Evolutionary conservation across 2,329 filamentous ascomycete genomes (phyloP), one percentile per base, ranked within the genome.

Genomic region (Cercospora beticola): DNA sequence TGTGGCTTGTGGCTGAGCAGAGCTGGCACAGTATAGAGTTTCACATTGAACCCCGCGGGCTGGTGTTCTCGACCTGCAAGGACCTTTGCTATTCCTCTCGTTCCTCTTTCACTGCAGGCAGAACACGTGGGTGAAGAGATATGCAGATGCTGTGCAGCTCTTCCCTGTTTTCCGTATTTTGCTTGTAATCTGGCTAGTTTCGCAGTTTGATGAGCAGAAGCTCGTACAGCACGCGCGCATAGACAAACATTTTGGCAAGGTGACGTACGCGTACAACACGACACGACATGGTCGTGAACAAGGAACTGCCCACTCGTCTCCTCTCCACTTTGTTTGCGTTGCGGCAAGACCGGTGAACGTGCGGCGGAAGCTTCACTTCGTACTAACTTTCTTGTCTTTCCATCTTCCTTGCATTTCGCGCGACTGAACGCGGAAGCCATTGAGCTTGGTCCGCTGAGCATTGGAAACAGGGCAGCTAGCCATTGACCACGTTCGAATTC

Each of bases 181-280:
- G 57, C 57, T 36, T 1, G n/a, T 28, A n/a, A 40, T 40, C 23
- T 23, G 58, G 36, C 58, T 26, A 40, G 58, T 40, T 7, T 36
- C 56, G 56, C 28, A 31, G 30, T 31, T 36, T 36, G 56, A 59
- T 21, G 56, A 36, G 56, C 56, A 31, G 56, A 36, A 7, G 56
- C 56, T 59, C 56, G 31, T 59, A 21, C 28, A 33, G 16, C 28
- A 36, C 54, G 54, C 54, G 54, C 46, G 21, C n/a, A 57, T 9
- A 36, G 56, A 59, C 56, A 59, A 59, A 30, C 56, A 52, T 62
- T 56, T 30, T 62, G 36, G 43, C 36, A 30, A 30, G 36, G 60
- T 62, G 60, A 62, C 40, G 60, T 62, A 52, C 60, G 60, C 60
- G 60, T 62, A 62, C 56, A 36, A 59, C 56, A 59, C 56, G n/a